Evolutionary conservation across 2,329 filamentous ascomycete species (phyloP).

Genomic region (Gremmenia infestans): DNA sequence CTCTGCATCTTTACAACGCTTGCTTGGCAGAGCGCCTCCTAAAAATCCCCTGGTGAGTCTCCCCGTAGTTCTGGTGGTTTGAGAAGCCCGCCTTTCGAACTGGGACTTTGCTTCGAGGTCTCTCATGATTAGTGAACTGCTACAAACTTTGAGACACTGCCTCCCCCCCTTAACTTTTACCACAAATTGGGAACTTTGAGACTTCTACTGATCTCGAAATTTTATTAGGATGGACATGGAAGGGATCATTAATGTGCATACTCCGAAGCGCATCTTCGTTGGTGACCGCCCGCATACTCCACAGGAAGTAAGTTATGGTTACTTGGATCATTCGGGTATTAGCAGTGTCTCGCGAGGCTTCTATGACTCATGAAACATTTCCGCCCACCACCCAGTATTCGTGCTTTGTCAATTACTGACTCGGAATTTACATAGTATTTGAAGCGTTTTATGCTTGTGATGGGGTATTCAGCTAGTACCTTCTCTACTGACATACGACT

Average conservation of each 20-base stretch:
- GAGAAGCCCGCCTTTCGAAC: background rate
- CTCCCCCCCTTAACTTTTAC: background rate
- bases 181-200: background rate
- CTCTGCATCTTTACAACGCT: slow-evolving; percentile 7
- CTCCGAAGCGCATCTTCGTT: background rate
- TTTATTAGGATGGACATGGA: background rate
- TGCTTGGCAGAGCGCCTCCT: background rate
- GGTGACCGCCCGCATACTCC: background rate
- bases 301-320: background rate
- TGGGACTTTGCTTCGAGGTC: background rate
- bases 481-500: background rate
- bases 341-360: too few species aligned
- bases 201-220: background rate
- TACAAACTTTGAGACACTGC: background rate
- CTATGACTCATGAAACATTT: too few species aligned
- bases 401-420: background rate
- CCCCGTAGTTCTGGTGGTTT: background rate
- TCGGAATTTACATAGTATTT: background rate
- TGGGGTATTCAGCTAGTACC: background rate
- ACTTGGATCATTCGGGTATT: background rate
- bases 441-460: slow-evolving; percentile 1
- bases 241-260: background rate
- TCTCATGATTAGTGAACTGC: background rate
- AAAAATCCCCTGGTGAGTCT: background rate
- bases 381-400: background rate